These are phyloP conservation scores for Harringtonia lauricola DNA, from an alignment of 2,329 filamentous ascomycete genomes.

Conservation along the genomic window DNA sequence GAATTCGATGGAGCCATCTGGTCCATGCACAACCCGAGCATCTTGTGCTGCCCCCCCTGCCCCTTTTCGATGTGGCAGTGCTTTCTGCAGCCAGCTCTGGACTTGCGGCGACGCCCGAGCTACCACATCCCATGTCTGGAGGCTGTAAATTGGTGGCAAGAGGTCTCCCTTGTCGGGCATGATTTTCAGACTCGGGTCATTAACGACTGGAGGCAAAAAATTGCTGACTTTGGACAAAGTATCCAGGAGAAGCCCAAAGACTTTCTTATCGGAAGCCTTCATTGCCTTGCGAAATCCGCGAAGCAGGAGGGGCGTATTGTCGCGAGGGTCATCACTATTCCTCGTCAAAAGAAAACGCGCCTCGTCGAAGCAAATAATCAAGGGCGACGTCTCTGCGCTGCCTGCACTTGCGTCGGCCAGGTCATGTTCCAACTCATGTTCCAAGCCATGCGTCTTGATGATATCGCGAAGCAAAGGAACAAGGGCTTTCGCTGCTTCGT, in stretches of 20 bases:
- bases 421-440: not conserved
- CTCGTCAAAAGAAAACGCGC: not conserved
- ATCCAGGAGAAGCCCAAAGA: constrained; percentile 1
- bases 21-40: not conserved
- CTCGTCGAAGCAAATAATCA: not conserved
- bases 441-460: not conserved
- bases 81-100: not conserved
- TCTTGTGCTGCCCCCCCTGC: not conserved
- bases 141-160: not conserved
- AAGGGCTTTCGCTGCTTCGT: not conserved
- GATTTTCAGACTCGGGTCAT: not conserved
- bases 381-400: not conserved
- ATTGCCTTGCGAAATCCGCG: not conserved
- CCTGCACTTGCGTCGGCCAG: not conserved
- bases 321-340: not conserved
- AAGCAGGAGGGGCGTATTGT: not conserved
- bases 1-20: not conserved
- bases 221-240: not conserved
- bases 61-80: not conserved
- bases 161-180: not conserved
- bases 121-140: constrained; percentile 1
- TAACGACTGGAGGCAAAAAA: not conserved
- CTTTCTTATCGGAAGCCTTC: not conserved
- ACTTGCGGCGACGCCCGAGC: not conserved
- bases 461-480: not conserved